Percentiles rank a stretch among this genome's conserved stretches.
Evolutionary conservation across 306 rosid genomes (phyloP).

Genomic region (Quercus robur): DNA sequence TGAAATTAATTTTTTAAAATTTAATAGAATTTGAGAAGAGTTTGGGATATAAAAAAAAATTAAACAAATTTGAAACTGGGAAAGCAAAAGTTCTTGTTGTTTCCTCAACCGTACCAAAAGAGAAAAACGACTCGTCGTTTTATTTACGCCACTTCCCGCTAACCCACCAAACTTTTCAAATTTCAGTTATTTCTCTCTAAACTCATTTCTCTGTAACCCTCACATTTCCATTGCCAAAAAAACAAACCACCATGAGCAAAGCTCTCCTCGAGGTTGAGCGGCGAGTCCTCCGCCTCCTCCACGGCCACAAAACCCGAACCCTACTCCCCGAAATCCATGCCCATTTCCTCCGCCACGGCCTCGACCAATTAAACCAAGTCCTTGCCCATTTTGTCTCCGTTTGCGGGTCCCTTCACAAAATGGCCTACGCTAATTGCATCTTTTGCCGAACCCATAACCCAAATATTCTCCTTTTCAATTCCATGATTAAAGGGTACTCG

Average conservation of each 20-base stretch:
- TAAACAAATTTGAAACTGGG: not conserved
- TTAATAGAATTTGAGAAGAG: no score
- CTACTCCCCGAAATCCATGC: conserved; percentile 65
- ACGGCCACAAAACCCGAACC: conserved; percentile 46
- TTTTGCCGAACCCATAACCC: conserved; percentile 50
- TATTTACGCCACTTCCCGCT: not conserved
- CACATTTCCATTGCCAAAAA: not conserved
- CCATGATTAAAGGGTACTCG: conserved; percentile 76
- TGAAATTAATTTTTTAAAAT: no score
- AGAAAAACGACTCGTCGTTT: not conserved
- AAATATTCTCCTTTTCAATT: conserved; percentile 64
- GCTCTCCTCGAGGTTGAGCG: conserved; percentile 42
- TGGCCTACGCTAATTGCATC: conserved; percentile 52
- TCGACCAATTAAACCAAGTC: conserved; percentile 68
- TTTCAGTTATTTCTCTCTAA: not conserved
- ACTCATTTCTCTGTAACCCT: not conserved
- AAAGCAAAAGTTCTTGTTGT: not conserved
- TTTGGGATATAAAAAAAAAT: no score
- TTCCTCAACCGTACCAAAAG: not conserved
- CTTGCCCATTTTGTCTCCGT: conserved; percentile 75
- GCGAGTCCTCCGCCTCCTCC: conserved; percentile 65
- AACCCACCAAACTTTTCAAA: not conserved
- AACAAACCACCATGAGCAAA: conserved; percentile 37
- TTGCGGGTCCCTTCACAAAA: conserved; percentile 39
- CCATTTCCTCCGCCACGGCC: conserved; percentile 72